Percentiles rank a stretch among this genome's conserved stretches.
Conservation (phyloP, 208 protist species). For the Wallacemonas collosoma region DNA sequence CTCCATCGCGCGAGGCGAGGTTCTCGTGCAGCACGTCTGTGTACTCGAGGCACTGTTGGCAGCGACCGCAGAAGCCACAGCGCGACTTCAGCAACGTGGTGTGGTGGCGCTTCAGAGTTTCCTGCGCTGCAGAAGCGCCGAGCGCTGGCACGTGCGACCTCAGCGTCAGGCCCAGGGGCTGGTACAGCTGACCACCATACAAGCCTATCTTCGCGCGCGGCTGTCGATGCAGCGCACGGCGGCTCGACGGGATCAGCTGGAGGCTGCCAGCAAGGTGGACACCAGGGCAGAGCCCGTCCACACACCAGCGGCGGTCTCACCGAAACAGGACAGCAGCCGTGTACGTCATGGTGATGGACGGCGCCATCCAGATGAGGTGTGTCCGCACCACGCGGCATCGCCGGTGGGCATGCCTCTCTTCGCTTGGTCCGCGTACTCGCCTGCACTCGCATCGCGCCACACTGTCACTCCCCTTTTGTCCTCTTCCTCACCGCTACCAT, state of each 20-base stretch:
- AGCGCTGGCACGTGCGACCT: constrained; percentile 25
- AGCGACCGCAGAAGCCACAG: neutral
- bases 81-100: constrained; percentile 1
- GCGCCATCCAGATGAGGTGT: neutral
- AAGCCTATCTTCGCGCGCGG: neutral
- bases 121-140: constrained; percentile 19
- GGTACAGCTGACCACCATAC: neutral
- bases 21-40: constrained; percentile 13
- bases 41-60: constrained; percentile 2
- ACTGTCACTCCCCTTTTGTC: neutral
- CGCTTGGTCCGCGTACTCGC: neutral
- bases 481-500: neutral
- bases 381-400: neutral
- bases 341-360: no score
- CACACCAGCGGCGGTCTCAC: no score
- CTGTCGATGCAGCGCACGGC: neutral
- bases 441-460: neutral
- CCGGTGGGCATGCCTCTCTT: neutral
- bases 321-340: no score
- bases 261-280: no score
- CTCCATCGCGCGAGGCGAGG: neutral
- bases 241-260: no score
- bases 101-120: constrained; percentile 25
- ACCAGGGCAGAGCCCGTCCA: no score
- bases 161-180: constrained; percentile 7